Evolutionary conservation across 2,329 filamentous ascomycete genomes (phyloP).

Genomic region (Neofusicoccum cordaticola): DNA sequence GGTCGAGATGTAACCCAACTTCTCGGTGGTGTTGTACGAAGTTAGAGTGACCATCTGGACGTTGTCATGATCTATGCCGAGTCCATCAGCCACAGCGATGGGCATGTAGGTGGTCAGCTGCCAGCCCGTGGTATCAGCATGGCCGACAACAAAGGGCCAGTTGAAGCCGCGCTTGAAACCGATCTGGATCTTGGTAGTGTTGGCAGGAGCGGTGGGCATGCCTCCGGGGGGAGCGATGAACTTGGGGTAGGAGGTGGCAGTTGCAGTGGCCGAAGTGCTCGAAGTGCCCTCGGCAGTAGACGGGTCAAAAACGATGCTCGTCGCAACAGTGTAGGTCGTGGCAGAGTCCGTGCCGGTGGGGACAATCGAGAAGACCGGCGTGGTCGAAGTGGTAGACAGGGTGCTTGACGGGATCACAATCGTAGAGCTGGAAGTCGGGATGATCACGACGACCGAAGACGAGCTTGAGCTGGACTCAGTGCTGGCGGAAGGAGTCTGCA

Average conservation of each 20-base stretch:
- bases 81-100: conserved; percentile 63
- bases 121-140: conserved; percentile 64
- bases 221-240: conserved; percentile 70
- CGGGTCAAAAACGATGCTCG: conserved; percentile 60
- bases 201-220: conserved; percentile 56
- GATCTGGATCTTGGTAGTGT: conserved; percentile 73
- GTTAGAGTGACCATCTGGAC: conserved; percentile 69
- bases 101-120: conserved; percentile 85
- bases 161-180: conserved; percentile 80
- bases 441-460: conserved; percentile 1
- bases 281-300: conserved; percentile 44
- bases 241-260: conserved; percentile 34
- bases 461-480: conserved; percentile 3
- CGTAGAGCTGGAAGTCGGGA: background rate
- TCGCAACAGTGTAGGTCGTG: conserved; percentile 53
- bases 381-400: conserved; percentile 26
- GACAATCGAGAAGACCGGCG: conserved; percentile 40
- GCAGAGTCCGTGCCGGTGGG: conserved; percentile 47
- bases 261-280: conserved; percentile 31
- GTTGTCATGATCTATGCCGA: conserved; percentile 50
- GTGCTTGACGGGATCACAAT: conserved; percentile 18
- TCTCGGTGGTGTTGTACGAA: conserved; percentile 69
- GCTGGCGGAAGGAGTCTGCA: background rate
- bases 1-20: conserved; percentile 77
- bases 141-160: conserved; percentile 75